Base-by-base conservation (phyloP, 2,329 filamentous ascomycete genomes). In the Xylaria sp. region DNA sequence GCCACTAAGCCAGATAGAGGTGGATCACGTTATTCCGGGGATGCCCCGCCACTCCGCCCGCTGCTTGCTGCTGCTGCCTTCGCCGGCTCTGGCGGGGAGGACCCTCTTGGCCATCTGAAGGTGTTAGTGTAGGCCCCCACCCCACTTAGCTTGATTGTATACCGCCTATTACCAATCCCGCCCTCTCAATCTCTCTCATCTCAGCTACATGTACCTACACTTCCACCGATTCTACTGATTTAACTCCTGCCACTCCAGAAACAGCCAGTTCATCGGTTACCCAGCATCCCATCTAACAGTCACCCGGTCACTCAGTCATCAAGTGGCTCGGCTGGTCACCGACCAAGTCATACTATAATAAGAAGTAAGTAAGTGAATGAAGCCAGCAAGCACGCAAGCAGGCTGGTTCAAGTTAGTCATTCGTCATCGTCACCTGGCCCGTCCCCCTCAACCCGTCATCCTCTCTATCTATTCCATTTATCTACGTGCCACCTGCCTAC, bases 131-230 rank as follows among this genome's bases (percentile, higher is more conserved):
- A 17, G 38, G 46, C 17, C 6, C 26, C 15, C 11, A 40, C 38
- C 49, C 49, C 53, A 56, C 53, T 56, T 38, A 20, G 51, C 51
- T 33, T 36, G 15, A 36, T 54, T 36, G 53, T 63, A 61, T 65
- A 68, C 66, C 66, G 66, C 66, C 44, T 61, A 68, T 68, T 66
- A 68, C 66, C 63, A 68, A 68, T 68, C 66, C 61, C 31, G n/a
- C 54, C 11, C 36, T 38, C 31, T 56, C 6, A 7, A 10, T 40
- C 33, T 23, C 59, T 46, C 53, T 4, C 42, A 17, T 38, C 53
- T 58, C 51, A 51, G 51, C 51, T 59, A 28, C 53, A 46, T 17
- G 33, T 20, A n/a, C 56, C 15, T 48, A 23, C 28, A 28, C 33
- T 9, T 33, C 33, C 33, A 56, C 31, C 38, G 2, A 23, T 23